Percentiles rank a stretch among this genome's conserved stretches.
Evolutionary conservation across 208 protist genomes (phyloP).

Genomic region (Blastocrithidia nonstop): DNA sequence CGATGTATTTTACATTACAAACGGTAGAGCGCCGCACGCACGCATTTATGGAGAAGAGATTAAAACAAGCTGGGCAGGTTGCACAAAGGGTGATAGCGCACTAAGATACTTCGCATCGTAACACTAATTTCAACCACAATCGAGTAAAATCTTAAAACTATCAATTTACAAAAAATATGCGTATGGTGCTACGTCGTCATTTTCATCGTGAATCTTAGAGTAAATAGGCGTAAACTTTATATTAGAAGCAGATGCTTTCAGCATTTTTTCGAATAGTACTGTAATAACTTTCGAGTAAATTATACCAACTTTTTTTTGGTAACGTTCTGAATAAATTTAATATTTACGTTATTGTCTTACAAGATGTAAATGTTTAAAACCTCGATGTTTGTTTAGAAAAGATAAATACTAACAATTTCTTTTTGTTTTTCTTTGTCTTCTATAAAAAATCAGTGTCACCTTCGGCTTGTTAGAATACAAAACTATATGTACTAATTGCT

Average conservation of each 20-base stretch:
- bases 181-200: conserved; percentile 23
- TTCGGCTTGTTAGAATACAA: too few species aligned
- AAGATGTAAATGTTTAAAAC: too few species aligned
- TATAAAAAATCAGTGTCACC: too few species aligned
- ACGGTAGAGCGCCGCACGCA: conserved; percentile 71
- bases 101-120: conserved; percentile 39
- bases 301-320: too few species aligned
- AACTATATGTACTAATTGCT: too few species aligned
- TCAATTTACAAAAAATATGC: conserved; percentile 73
- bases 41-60: conserved; percentile 62
- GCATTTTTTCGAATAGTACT: conserved; percentile 7
- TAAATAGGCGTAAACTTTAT: conserved; percentile 23
- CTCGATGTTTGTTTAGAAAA: too few species aligned
- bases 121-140: conserved; percentile 73
- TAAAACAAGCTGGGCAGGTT: conserved; percentile 45
- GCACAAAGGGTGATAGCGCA: conserved; percentile 26
- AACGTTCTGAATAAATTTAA: too few species aligned
- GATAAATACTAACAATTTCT: too few species aligned
- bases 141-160: conserved; percentile 63
- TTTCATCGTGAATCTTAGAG: conserved; percentile 8
- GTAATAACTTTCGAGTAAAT: too few species aligned
- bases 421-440: too few species aligned
- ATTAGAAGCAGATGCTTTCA: conserved; percentile 21
- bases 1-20: conserved; percentile 52
- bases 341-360: too few species aligned